Evolutionary conservation across 2,329 filamentous ascomycete species (phyloP).

Genomic region (Cladophialophora chaetospira): DNA sequence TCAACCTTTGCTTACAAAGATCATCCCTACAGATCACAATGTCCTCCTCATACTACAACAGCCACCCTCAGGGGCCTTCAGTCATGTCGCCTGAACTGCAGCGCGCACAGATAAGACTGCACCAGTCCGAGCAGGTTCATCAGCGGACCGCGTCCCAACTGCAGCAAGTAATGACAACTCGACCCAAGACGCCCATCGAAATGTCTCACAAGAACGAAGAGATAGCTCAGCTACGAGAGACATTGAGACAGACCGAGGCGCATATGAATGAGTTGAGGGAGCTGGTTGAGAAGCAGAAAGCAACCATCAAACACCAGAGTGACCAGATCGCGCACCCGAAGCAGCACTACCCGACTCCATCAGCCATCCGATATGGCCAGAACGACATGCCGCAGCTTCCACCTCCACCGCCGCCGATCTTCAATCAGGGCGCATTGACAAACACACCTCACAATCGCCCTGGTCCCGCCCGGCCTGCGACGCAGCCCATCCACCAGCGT

Average conservation of each 20-base stretch:
- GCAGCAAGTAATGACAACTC: slow-evolving; percentile 12
- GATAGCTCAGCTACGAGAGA: slow-evolving; percentile 13
- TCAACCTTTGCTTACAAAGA: not conserved
- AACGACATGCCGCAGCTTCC: not conserved
- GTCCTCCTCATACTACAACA: slow-evolving; percentile 12
- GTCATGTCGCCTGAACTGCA: slow-evolving; percentile 15
- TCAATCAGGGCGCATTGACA: not conserved
- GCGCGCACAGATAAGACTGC: slow-evolving; percentile 21
- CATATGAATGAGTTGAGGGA: slow-evolving; percentile 14
- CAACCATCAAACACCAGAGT: slow-evolving; percentile 26
- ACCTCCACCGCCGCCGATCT: slow-evolving; percentile 6
- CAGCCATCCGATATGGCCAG: slow-evolving; percentile 2
- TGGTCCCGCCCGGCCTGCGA: not conserved
- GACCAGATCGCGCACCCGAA: slow-evolving; percentile 22
- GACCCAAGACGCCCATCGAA: slow-evolving; percentile 24
- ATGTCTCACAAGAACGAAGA: slow-evolving; percentile 12
- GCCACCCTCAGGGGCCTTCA: slow-evolving; percentile 13
- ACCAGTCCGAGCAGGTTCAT: slow-evolving; percentile 12
- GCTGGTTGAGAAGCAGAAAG: slow-evolving; percentile 14
- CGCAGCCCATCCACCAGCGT: not conserved
- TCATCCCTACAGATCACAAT: slow-evolving; percentile 7
- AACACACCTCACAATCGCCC: not conserved
- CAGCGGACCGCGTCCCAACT: slow-evolving; percentile 24
- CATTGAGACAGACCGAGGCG: slow-evolving; percentile 11
- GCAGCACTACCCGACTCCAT: slow-evolving; percentile 18